phyloP scores from a whole-genome alignment of 345 rosid genomes.

The Aquilaria malaccensis region DNA sequence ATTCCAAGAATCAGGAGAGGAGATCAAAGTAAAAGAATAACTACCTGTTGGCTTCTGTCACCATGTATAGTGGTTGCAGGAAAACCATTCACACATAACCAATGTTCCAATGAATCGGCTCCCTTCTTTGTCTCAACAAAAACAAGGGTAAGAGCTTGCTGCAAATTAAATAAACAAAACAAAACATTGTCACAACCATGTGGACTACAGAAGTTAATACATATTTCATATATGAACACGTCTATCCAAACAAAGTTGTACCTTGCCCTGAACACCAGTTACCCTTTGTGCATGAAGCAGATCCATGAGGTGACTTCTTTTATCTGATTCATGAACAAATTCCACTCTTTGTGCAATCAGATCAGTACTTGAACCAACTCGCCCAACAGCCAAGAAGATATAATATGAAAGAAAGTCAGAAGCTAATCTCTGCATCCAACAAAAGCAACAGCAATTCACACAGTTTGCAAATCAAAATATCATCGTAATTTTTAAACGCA shows the following conservation, averaged over 20 bases:
- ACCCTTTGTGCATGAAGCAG: conserved; percentile 95
- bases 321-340: conserved; percentile 87
- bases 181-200: conserved; percentile 4
- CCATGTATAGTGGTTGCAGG: conserved; percentile 97
- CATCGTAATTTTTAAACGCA: no score
- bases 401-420: conserved; percentile 79
- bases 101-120: conserved; percentile 89
- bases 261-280: conserved; percentile 76
- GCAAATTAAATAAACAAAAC: conserved; percentile 27
- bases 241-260: conserved; percentile 15
- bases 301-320: conserved; percentile 99
- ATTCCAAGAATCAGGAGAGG: background rate
- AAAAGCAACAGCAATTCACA: background rate
- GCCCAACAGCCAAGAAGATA: conserved; percentile 91
- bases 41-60: conserved; percentile 88
- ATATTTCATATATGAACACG: background rate
- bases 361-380: conserved; percentile 99
- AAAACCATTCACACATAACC: conserved; percentile 81
- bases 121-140: conserved; percentile 99
- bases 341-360: conserved; percentile 96
- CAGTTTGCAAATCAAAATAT: no score
- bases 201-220: conserved; percentile 1
- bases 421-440: conserved; percentile 82
- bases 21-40: background rate
- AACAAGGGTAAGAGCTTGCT: conserved; percentile 94